These are phyloP conservation scores for Euphorbia celastroides DNA, from an alignment of 441 rosid genomes.

Conservation along the genomic window DNA sequence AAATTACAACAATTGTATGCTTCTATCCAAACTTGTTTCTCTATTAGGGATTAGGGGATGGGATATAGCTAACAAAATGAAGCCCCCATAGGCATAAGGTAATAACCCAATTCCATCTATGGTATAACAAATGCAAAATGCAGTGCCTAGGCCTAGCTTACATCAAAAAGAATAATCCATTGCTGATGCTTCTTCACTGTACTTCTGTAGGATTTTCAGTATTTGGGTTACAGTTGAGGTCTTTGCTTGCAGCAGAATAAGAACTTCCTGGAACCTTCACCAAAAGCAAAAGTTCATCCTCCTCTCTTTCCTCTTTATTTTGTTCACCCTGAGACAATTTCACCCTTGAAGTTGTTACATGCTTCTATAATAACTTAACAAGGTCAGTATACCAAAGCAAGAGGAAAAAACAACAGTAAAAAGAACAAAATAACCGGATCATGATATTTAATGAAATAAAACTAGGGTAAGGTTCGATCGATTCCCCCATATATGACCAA, in stretches of 20 bases:
- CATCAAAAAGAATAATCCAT: background rate
- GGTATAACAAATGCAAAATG: background rate
- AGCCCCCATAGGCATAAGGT: background rate
- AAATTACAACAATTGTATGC: background rate
- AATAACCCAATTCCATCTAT: background rate
- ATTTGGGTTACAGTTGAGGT: conserved; percentile 4
- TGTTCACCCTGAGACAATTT: conserved; percentile 29
- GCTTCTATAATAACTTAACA: background rate
- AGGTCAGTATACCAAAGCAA: background rate
- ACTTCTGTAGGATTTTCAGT: conserved; percentile 11
- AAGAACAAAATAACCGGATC: background rate
- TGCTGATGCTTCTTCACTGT: background rate
- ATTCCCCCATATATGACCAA: background rate
- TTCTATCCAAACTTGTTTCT: no score
- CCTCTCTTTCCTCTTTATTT: conserved; percentile 23
- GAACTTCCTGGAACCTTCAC: conserved; percentile 91
- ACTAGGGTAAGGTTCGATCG: background rate
- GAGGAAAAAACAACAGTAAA: background rate
- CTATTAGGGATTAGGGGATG: no score
- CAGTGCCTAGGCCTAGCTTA: background rate
- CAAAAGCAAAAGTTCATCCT: conserved; percentile 66
- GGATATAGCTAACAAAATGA: background rate
- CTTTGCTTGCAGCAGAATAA: conserved; percentile 36
- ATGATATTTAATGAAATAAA: background rate
- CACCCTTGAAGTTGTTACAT: background rate